Evolutionary conservation across 257 asterid species (phyloP).

Genomic region (Verbascum thapsus): DNA sequence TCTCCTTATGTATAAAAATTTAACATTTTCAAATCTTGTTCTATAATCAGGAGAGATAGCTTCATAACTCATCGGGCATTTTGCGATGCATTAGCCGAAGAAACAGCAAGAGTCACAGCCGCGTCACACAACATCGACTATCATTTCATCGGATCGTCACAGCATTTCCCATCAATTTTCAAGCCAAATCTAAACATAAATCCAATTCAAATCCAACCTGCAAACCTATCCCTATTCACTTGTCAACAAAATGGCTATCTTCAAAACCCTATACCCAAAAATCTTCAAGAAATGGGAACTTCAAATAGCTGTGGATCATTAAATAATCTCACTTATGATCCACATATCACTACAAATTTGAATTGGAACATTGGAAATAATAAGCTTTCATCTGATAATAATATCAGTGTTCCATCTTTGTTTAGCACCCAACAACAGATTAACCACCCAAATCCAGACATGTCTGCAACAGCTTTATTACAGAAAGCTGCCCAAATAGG

Average conservation of each 20-base stretch:
- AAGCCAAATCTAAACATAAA: constrained; percentile 45
- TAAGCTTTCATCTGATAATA: constrained; percentile 30
- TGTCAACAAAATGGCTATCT: constrained; percentile 32
- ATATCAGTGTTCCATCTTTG: constrained; percentile 52
- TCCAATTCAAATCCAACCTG: constrained; percentile 40
- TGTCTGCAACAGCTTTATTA: constrained; percentile 86
- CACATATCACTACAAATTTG: constrained; percentile 32
- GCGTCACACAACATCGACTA: constrained; percentile 55
- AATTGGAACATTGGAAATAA: constrained; percentile 69
- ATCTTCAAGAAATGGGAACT: constrained; percentile 47
- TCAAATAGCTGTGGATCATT: constrained; percentile 30
- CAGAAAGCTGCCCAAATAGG: constrained; percentile 88
- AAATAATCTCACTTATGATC: constrained; percentile 32
- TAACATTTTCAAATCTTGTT: neutral
- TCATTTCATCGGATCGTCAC: constrained; percentile 64
- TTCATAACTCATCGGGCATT: constrained; percentile 95
- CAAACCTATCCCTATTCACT: constrained; percentile 58
- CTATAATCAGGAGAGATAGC: constrained; percentile 78
- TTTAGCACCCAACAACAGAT: constrained; percentile 51
- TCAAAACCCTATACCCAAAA: constrained; percentile 43
- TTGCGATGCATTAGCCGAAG: constrained; percentile 92
- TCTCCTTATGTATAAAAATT: neutral
- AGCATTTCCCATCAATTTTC: constrained; percentile 60
- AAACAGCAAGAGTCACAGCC: constrained; percentile 80
- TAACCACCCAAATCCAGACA: constrained; percentile 39